These are phyloP conservation scores for Pyricularia grisea DNA, from an alignment of 2,329 filamentous ascomycete genomes.

Conservation along the genomic window DNA sequence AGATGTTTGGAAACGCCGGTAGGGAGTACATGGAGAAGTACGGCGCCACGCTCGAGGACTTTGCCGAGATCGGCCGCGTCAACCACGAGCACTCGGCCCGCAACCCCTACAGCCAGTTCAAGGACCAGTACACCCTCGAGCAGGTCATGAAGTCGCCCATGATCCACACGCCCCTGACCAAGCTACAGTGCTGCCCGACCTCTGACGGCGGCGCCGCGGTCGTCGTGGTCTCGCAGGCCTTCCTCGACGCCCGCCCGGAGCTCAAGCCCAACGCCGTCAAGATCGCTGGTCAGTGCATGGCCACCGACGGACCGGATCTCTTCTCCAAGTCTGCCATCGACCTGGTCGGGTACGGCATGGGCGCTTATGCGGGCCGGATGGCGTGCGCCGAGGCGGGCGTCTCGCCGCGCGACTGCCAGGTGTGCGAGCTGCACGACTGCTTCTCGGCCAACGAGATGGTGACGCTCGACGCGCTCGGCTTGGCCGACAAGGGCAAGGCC, in stretches of 20 bases:
- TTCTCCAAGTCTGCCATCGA: conserved; percentile 80
- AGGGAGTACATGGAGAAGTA: conserved; percentile 94
- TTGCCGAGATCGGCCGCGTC: conserved; percentile 86
- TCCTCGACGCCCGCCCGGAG: conserved; percentile 77
- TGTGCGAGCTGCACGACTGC: conserved; percentile 94
- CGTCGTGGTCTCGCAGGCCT: conserved; percentile 79
- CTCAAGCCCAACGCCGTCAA: conserved; percentile 75
- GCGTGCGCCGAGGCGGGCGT: conserved; percentile 70
- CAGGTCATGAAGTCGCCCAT: conserved; percentile 67
- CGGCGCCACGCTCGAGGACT: conserved; percentile 75
- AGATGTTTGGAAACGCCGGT: conserved; percentile 93
- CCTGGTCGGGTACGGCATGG: conserved; percentile 84
- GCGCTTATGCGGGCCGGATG: conserved; percentile 53
- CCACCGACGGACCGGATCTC: conserved; percentile 72
- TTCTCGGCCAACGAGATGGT: conserved; percentile 95
- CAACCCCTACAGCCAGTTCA: conserved; percentile 98
- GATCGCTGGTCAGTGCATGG: conserved; percentile 78
- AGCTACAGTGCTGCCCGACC: conserved; percentile 97
- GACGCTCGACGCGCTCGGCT: conserved; percentile 74
- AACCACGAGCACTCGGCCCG: conserved; percentile 87
- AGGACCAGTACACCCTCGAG: conserved; percentile 79
- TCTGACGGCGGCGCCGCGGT: conserved; percentile 87
- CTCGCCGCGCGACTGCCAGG: conserved; percentile 60
- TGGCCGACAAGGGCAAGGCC: conserved; percentile 71
- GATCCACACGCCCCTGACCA: conserved; percentile 83